A percentile compares a stretch with the other conserved stretches of the same genome.
phyloP scores from a whole-genome alignment of 2,329 filamentous ascomycete genomes.

The Fusarium fracticaudum region DNA sequence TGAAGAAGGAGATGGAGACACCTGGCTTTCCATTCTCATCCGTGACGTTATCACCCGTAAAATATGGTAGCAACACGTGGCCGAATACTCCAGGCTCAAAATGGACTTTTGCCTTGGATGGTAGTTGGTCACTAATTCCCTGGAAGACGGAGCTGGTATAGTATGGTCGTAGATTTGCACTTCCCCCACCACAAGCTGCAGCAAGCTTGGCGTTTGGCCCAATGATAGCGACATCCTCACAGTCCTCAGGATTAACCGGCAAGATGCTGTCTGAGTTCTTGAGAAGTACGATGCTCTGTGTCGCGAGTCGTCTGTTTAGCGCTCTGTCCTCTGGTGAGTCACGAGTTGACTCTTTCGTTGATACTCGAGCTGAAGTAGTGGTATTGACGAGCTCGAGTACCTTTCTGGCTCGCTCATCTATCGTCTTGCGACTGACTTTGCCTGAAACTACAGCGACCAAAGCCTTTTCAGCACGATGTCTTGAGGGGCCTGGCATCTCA shows the following conservation, averaged over 20 bases:
- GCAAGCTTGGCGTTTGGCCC: conserved; percentile 61
- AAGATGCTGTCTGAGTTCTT: conserved; percentile 69
- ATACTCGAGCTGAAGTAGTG: not conserved
- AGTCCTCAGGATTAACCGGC: conserved; percentile 51
- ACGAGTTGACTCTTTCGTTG: conserved; percentile 8
- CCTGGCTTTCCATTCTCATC: not conserved
- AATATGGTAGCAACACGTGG: conserved; percentile 9
- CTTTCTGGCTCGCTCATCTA: conserved; percentile 10
- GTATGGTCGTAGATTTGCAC: conserved; percentile 46
- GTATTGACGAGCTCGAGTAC: conserved; percentile 8
- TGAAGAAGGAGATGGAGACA: conserved; percentile 15
- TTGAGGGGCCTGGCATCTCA: conserved; percentile 23
- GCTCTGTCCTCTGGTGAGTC: conserved; percentile 16
- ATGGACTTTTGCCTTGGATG: not conserved
- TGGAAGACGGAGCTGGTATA: conserved; percentile 46
- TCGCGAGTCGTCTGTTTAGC: conserved; percentile 3
- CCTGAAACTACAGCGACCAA: conserved; percentile 10
- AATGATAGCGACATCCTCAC: conserved; percentile 59
- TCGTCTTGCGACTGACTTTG: not conserved
- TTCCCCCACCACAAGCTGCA: conserved; percentile 48
- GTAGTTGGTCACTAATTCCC: conserved; percentile 36
- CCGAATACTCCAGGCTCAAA: conserved; percentile 25
- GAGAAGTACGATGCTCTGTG: conserved; percentile 66
- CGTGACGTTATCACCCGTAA: conserved; percentile 3
- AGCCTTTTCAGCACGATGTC: conserved; percentile 3